These are phyloP conservation scores for Penicillium aurantiogriseum DNA, from an alignment of 2,329 filamentous ascomycete species.

Conservation along the genomic window DNA sequence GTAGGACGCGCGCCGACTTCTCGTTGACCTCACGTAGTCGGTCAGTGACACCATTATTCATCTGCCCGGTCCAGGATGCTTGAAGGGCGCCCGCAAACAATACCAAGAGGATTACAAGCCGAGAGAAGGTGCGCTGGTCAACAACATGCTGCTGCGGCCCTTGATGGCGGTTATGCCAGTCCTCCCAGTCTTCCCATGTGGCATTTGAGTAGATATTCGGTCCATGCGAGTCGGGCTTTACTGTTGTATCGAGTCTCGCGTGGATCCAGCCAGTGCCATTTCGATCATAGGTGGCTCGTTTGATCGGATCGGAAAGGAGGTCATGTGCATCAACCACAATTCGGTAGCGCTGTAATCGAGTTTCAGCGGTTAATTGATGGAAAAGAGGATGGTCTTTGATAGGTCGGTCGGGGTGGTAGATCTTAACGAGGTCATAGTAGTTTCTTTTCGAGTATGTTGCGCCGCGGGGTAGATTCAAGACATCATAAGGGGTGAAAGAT, in stretches of 20 bases:
- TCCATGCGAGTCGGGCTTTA: constrained; percentile 65
- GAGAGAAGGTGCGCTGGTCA: constrained; percentile 75
- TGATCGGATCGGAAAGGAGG: constrained; percentile 77
- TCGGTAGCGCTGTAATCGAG: constrained; percentile 82
- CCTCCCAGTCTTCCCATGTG: constrained; percentile 98
- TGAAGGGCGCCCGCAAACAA: constrained; percentile 71
- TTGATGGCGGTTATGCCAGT: constrained; percentile 63
- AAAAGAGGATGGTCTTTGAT: constrained; percentile 44
- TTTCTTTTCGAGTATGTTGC: constrained; percentile 76
- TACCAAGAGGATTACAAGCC: constrained; percentile 68
- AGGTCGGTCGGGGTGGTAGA: constrained; percentile 85
- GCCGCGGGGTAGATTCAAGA: constrained; percentile 63
- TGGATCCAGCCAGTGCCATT: constrained; percentile 78
- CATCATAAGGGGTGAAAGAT: constrained; percentile 76
- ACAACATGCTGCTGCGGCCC: constrained; percentile 54
- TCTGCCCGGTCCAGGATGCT: constrained; percentile 64
- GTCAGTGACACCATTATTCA: constrained; percentile 62
- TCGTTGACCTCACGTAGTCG: constrained; percentile 66
- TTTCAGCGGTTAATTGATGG: constrained; percentile 55
- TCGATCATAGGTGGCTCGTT: constrained; percentile 76
- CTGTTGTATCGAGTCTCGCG: constrained; percentile 62
- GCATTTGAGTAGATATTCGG: constrained; percentile 66
- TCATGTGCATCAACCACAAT: constrained; percentile 84
- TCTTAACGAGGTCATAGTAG: constrained; percentile 89
- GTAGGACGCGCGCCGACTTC: constrained; percentile 58